Percentiles rank a stretch among this genome's conserved stretches.
phyloP scores from a whole-genome alignment of 148 eudicot species.

The Beta vulgaris region DNA sequence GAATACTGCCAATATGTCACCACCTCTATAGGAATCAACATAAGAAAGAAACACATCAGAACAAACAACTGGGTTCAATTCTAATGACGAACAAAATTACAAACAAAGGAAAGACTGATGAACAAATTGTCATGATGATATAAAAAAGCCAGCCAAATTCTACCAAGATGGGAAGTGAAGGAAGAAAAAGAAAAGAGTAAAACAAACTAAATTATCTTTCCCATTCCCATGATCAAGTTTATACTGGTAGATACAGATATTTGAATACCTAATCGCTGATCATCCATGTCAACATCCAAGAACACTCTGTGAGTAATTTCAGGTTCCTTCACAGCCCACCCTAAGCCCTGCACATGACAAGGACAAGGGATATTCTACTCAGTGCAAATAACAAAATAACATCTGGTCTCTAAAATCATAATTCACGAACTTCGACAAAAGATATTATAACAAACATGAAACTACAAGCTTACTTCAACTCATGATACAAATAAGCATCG shows the following conservation, averaged over 20 bases:
- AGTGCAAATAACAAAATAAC: neutral
- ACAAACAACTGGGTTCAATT: neutral
- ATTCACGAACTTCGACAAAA: neutral
- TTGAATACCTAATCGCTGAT: slow-evolving; percentile 71
- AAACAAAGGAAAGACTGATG: too few species aligned
- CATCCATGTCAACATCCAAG: slow-evolving; percentile 93
- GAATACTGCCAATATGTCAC: neutral
- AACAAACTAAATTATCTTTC: neutral
- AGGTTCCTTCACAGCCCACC: slow-evolving; percentile 48
- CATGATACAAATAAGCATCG: neutral
- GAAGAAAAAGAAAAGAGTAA: neutral
- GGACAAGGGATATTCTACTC: neutral
- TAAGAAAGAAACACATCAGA: neutral
- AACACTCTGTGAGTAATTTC: slow-evolving; percentile 84
- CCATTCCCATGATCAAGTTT: neutral
- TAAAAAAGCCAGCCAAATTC: neutral
- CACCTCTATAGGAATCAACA: neutral
- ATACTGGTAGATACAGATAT: neutral
- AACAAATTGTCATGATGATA: neutral
- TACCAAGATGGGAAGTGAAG: neutral
- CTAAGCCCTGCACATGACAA: slow-evolving; percentile 38
- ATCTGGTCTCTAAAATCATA: neutral
- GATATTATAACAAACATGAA: neutral
- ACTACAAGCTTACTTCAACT: neutral
- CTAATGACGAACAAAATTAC: neutral